Evolutionary conservation across 2,329 filamentous ascomycete species (phyloP), one percentile per base, ranked within the genome.

Genomic region (Neofusicoccum kwambonambiense): DNA sequence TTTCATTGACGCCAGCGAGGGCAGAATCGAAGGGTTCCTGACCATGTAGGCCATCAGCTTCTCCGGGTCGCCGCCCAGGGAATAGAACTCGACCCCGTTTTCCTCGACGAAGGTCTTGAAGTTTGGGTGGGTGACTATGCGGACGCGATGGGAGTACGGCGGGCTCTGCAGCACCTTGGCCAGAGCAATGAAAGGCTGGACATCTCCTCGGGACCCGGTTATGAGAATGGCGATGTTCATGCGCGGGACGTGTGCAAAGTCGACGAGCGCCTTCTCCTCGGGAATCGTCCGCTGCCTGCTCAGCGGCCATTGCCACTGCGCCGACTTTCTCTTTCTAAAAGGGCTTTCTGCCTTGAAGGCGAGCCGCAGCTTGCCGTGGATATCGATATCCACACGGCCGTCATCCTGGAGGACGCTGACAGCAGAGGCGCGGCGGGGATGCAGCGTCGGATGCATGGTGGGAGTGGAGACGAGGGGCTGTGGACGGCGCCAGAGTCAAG

Each of bases 31-130:
- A 0, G 83, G 90, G 70, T 94, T 93, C 78, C 92, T 92, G 39
- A 93, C 90, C 91, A 95, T 94, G 75, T 93, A 94, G 0, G 90
- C 89, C 91, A 94, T 94, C 1, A 95, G 80, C 75, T 93, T 90
- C 0, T 89, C 87, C 1, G 91, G 91, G 70, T 94, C 88, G 1
- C 91, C 91, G 1, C 91, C 91, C 1, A 93, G 86, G 1, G 86
- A 89, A 76, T 93, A 94, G 78, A 94, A 94, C 70, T 94, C 91
- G 0, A 94, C 81, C 0, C 87, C 89, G 12, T 92, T 89, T 54
- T 89, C 83, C 70, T 91, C 84, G 1, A 94, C 86, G 69, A 93
- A 92, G 0, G 91, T 86, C 54, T 87, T 87, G 74, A 94, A 94
- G 0, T 87, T 87, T 1, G 90, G 89, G 71, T 94, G 91, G 0